Evolutionary conservation across 495 filamentous ascomycete species (phyloP).

Genomic region (Schizothecium vesticola): DNA sequence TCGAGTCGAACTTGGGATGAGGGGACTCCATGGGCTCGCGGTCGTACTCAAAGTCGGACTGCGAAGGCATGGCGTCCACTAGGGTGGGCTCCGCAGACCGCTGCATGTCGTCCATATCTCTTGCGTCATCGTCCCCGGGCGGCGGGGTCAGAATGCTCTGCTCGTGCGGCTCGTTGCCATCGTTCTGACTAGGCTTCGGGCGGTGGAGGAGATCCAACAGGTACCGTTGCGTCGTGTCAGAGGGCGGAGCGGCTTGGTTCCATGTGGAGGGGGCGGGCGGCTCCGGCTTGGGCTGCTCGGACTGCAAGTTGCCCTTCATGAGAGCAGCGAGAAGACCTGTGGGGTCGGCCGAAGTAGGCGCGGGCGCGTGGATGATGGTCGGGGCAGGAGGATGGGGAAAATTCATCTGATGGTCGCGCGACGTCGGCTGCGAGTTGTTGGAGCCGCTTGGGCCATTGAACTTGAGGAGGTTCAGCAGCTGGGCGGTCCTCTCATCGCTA

Average conservation of each 20-base stretch:
- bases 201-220: conserved; percentile 49
- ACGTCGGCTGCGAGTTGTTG: conserved; percentile 13
- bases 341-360: conserved; percentile 42
- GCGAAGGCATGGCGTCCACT: conserved; percentile 24
- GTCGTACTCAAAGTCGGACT: conserved; percentile 35
- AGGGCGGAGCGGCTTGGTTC: conserved; percentile 39
- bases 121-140: conserved; percentile 27
- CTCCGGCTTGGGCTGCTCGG: conserved; percentile 36
- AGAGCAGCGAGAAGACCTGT: conserved; percentile 49
- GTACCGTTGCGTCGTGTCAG: conserved; percentile 44
- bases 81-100: conserved; percentile 25
- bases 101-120: conserved; percentile 16
- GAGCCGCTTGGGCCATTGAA: conserved; percentile 58
- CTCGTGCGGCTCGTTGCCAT: conserved; percentile 37
- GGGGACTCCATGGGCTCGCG: conserved; percentile 31
- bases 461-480: conserved; percentile 80
- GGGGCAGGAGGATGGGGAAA: conserved; percentile 21
- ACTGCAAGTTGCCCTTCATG: conserved; percentile 44
- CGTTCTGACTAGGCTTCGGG: conserved; percentile 49
- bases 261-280: conserved; percentile 26
- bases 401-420: conserved; percentile 15
- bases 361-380: conserved; percentile 42
- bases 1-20: conserved; percentile 32
- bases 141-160: conserved; percentile 37
- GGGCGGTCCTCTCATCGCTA: conserved; percentile 56